Percentiles rank a stretch among this genome's conserved stretches.
Conservation (phyloP, 2,329 filamentous ascomycete species). For the Ophiosphaerella herpotricha region DNA sequence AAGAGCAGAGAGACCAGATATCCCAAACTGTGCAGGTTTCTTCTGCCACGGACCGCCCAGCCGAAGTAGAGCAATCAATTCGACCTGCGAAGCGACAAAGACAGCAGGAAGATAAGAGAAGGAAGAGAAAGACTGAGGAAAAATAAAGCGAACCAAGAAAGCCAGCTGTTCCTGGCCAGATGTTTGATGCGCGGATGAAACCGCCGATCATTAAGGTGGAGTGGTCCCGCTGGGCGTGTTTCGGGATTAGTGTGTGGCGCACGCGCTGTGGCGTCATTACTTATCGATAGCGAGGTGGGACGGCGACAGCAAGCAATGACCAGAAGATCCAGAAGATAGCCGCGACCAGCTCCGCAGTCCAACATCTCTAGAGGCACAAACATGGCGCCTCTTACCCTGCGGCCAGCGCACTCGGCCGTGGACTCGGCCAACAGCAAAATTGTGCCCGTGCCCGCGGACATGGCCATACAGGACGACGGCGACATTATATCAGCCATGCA, state of each 20-base stretch:
- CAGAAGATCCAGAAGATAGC: background rate
- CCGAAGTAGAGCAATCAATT: slow-evolving; percentile 22
- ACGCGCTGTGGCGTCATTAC: slow-evolving; percentile 33
- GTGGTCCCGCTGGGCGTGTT: slow-evolving; percentile 24
- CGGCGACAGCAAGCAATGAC: background rate
- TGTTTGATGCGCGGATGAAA: slow-evolving; percentile 42
- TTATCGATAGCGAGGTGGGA: slow-evolving; percentile 4
- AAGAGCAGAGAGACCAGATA: slow-evolving; percentile 2
- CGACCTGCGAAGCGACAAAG: slow-evolving; percentile 23
- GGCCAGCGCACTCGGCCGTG: slow-evolving; percentile 12
- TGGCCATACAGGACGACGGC: slow-evolving; percentile 19
- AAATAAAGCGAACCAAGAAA: slow-evolving; percentile 25
- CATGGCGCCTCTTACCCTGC: slow-evolving; percentile 32
- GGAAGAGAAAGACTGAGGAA: slow-evolving; percentile 9
- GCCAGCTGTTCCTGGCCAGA: slow-evolving; percentile 38
- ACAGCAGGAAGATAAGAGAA: slow-evolving; percentile 9
- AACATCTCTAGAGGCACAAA: slow-evolving; percentile 23
- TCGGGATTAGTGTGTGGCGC: slow-evolving; percentile 27
- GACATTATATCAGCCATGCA: slow-evolving; percentile 12
- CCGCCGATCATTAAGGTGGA: slow-evolving; percentile 31
- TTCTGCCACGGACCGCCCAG: slow-evolving; percentile 22
- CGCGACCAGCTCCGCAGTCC: slow-evolving; percentile 23
- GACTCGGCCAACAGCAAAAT: slow-evolving; percentile 5
- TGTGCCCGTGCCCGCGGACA: slow-evolving; percentile 9
- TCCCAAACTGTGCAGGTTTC: slow-evolving; percentile 15